phyloP scores from a whole-genome alignment of 192 early-diverging fungal genomes.

The Mortierella claussenii region DNA sequence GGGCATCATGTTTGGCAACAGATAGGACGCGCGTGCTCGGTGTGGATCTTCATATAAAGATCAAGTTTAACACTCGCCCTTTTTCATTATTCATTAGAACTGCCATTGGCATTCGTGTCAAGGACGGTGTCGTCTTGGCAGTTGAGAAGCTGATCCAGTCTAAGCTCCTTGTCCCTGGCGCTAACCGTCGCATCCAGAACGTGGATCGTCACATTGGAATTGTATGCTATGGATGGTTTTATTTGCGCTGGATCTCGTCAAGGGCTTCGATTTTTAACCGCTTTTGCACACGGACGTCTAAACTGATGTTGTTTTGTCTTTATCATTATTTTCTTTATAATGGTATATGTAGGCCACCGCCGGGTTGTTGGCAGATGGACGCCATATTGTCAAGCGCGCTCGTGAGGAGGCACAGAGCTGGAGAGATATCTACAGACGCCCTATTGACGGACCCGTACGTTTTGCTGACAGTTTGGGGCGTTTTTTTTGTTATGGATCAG shows the following conservation, averaged over 20 bases:
- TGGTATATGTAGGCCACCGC: conserved; percentile 81
- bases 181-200: conserved; percentile 93
- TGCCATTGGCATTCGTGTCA: conserved; percentile 91
- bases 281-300: too few species aligned
- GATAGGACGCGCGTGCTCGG: too few species aligned
- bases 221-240: too few species aligned
- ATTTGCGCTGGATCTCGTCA: too few species aligned
- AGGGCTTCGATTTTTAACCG: too few species aligned
- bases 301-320: not conserved
- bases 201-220: conserved; percentile 94
- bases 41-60: too few species aligned
- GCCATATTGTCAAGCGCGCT: conserved; percentile 89
- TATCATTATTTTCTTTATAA: not conserved
- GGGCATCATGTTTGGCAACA: too few species aligned
- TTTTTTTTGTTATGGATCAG: not conserved
- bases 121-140: conserved; percentile 96
- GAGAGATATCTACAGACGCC: conserved; percentile 82
- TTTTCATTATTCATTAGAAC: conserved; percentile 66
- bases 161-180: conserved; percentile 91
- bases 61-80: not conserved
- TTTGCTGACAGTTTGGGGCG: not conserved
- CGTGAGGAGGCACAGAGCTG: conserved; percentile 93
- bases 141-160: conserved; percentile 96
- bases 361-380: conserved; percentile 92
- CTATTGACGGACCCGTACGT: conserved; percentile 85